Conservation (phyloP, 116 monocot genomes). For the Trichopus zeylanicus region DNA sequence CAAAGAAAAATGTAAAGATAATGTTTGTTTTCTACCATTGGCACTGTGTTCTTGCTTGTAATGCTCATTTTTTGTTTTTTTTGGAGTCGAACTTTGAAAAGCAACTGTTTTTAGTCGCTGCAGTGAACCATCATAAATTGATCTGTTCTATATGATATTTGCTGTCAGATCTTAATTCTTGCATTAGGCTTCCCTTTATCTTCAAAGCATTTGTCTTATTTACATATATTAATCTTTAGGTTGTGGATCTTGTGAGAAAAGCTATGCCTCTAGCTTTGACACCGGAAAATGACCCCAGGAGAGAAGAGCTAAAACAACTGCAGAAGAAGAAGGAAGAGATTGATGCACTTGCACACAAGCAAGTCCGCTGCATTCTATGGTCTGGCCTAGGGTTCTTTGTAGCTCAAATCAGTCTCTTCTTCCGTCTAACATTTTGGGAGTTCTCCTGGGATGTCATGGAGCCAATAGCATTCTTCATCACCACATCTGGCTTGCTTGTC, state of each 20-base stretch:
- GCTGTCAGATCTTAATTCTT: too few relatives aligned
- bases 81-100: too few relatives aligned
- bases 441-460: conserved; percentile 99
- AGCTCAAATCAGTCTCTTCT: conserved; percentile 67
- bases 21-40: too few relatives aligned
- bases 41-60: too few relatives aligned
- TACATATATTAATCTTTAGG: too few relatives aligned
- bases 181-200: too few relatives aligned
- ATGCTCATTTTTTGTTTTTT: too few relatives aligned
- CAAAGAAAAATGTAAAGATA: too few relatives aligned
- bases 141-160: too few relatives aligned
- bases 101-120: too few relatives aligned
- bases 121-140: background rate
- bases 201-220: too few relatives aligned
- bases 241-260: conserved; percentile 75
- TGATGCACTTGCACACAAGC: conserved; percentile 69
- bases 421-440: conserved; percentile 94
- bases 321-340: conserved; percentile 69
- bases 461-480: conserved; percentile 77
- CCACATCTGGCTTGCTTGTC: conserved; percentile 57
- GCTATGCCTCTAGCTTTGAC: conserved; percentile 70
- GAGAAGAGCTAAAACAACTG: conserved; percentile 67
- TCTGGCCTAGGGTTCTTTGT: conserved; percentile 60
- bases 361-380: conserved; percentile 77
- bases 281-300: conserved; percentile 62